phyloP scores from a whole-genome alignment of 2,329 filamentous ascomycete species.

The Endocalyx cinctus region DNA sequence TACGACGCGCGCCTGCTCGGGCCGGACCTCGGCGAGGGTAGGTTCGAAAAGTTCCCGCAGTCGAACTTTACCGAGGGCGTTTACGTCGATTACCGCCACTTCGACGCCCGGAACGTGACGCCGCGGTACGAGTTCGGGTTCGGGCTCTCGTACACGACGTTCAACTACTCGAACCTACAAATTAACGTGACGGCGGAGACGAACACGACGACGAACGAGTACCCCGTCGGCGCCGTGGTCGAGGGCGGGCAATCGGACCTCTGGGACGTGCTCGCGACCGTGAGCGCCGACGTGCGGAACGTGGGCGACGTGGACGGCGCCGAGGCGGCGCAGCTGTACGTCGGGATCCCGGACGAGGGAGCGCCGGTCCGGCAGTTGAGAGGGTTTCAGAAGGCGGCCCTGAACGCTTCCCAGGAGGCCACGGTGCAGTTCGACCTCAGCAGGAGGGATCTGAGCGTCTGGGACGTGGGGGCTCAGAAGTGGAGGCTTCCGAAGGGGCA shows the following conservation, averaged over 20 bases:
- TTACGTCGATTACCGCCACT: conserved; percentile 51
- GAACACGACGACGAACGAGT: conserved; percentile 25
- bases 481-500: conserved; percentile 50
- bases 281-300: conserved; percentile 37
- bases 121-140: conserved; percentile 54
- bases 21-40: conserved; percentile 40
- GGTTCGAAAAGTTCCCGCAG: conserved; percentile 47
- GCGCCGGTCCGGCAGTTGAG: conserved; percentile 56
- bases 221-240: conserved; percentile 34
- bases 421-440: conserved; percentile 50
- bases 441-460: conserved; percentile 61
- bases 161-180: conserved; percentile 39
- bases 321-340: conserved; percentile 34
- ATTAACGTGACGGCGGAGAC: conserved; percentile 24
- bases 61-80: conserved; percentile 47
- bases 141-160: conserved; percentile 53
- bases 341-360: conserved; percentile 35
- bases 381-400: conserved; percentile 58
- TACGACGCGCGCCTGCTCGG: conserved; percentile 45
- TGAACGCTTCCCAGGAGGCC: conserved; percentile 40
- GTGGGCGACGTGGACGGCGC: conserved; percentile 36
- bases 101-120: conserved; percentile 42
- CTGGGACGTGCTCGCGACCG: conserved; percentile 40
- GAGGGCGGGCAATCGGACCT: conserved; percentile 43
- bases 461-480: conserved; percentile 57